Base-by-base conservation (phyloP, 441 rosid genomes). In the Adansonia madagascariensis region DNA sequence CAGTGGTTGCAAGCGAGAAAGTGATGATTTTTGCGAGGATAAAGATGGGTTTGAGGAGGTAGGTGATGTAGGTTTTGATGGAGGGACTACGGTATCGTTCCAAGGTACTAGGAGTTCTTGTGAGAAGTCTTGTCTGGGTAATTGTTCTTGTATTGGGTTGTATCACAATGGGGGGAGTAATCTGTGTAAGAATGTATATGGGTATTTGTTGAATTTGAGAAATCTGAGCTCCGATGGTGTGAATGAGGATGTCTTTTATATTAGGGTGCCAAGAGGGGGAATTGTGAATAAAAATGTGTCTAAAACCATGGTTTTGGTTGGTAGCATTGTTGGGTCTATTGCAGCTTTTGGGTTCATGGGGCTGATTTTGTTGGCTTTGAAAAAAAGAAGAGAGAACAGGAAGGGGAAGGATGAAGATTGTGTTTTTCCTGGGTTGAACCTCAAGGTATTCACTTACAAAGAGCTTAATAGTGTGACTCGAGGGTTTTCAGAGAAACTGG, bases 401-500 rank as follows among this genome's bases (percentile, higher is more conserved):
- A 85, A 84, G 24, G 84, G 78, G 27, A 79, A 73, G 49, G 81
- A 83, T 77, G 91, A 85, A 35, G 90, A 81, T 67, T 87, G 80
- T 56, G 82, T 59, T 9, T 87, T 90, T 11, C 92, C 87, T 9
- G 81, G 85, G 49, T 75, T 91, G 86, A 92, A 94, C 81, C 67
- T 92, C 65, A 89, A 84, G 82, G 94, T 90, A 18, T 91, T 91
- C 75, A 71, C 95, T 80, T 88, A 89, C 84, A 93, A 90, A 77
- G 94, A 91, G 81, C 92, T 93, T 75, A 86, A 82, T 2, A 61
- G 79, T 14, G 90, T 86, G 63, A 93, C 97, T 41, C 75, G 73
- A 72, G 95, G 91, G 9, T 90, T 93, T 84, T 88, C 97, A 0
- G 89, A 90, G 66, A 91, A 91, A 83, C 87, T 93, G 0, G 98